Evolutionary conservation across 2,329 filamentous ascomycete genomes (phyloP), one percentile per base, ranked within the genome.

Genomic region (Cercospora sp.): DNA sequence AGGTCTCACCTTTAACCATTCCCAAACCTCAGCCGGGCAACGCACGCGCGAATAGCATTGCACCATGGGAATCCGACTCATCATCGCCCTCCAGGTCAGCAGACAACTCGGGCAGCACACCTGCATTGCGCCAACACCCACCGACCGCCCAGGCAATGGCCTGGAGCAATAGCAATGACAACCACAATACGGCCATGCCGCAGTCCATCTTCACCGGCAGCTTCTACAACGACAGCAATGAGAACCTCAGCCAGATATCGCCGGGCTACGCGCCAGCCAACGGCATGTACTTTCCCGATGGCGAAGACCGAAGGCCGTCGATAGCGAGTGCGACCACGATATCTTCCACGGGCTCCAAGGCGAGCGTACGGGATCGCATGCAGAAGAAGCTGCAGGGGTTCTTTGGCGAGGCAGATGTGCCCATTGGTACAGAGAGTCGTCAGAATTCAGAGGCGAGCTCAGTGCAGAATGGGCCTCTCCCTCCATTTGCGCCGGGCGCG

Each of bases 351-450:
- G 91, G 92, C 36, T 97, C 94, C 51, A 90, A 89, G 80, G 86
- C 89, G 70, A 89, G 88, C 69, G 85, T 90, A 68, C 88, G 89
- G 73, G 88, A 91, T 62, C 86, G 90, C 66, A 72, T 75, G 63
- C 93, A 94, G 80, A 94, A 94, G 80, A 95, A 94, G 80, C 84
- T 97, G 71, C 92, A 95, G 77, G 92, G 91, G 51, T 94, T 97
- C 78, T 97, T 97, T 80, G 94, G 94, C 58, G 94, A 97, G 63
- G 53, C 55, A 75, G 94, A 97, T 77, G 93, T 91, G 79, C 88
- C 89, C 68, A 88, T 87, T 42, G 90, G 83, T 63, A 83, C 83
- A 61, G 69, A 55, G 40, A 77, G 74, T 68, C 79, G 82, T 62
- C 82, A 94, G 77, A 89, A 89, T 71, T 93, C 91, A 63, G 92